Evolutionary conservation across 306 rosid species (phyloP), one percentile per base, ranked within the genome.

Genomic region (Crataegus laevigata): DNA sequence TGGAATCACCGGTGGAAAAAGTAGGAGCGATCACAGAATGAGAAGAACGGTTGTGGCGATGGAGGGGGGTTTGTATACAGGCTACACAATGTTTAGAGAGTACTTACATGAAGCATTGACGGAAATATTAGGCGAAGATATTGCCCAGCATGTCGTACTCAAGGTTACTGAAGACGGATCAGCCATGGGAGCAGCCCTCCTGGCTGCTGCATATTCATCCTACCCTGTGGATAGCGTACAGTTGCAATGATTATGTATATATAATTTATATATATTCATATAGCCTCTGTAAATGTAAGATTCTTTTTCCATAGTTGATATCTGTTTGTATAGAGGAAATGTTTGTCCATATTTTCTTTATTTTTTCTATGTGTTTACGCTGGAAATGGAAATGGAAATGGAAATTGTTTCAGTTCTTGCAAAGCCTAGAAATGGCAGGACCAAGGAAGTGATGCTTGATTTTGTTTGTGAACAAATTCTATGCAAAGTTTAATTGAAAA

Each of bases 121-220:
- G 6, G 98, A 93, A 77, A 91, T 93, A 80, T 25, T 93, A 74
- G 97, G 98, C 13, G 90, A 87, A 84, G 91, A 91, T 32, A 76
- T 87, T 71, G 93, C 97, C 18, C 88, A 81, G 75, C 88, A 93
- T 64, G 94, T 93, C 32, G 75, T 84, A 87, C 89, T 93, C 14
- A 84, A 81, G 84, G 90, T 81, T 78, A 91, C 92, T 11, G 89
- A 89, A 87, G 96, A 93, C 82, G 98, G 98, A 36, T 89, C 97
- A 0, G 94, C 94, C 79, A 87, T 85, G 26, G 96, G 97, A 69
- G 89, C 98, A 13, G 96, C 96, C 45, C 87, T 94, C 74, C 92
- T 91, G 71, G 96, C 96, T 78, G 98, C 97, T 54, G 72, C 93
- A 22, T 76, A 86, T 86, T 90, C 94, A 66, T 84, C 97, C 15